Evolutionary conservation across 257 asterid genomes (phyloP).

Genomic region (Jacaranda copaia): DNA sequence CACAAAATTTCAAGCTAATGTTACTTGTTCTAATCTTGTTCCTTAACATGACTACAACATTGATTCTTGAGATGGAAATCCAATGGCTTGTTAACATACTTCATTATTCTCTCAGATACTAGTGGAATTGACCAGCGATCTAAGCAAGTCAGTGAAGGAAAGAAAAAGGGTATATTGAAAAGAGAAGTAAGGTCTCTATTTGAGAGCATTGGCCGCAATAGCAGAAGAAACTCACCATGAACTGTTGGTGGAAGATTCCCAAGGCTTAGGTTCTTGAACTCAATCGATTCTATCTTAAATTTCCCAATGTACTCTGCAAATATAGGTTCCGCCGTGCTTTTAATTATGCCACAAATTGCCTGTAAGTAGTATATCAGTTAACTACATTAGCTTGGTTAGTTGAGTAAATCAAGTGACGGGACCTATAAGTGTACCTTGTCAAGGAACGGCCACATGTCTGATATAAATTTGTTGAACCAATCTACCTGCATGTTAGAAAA

Average conservation of each 20-base stretch:
- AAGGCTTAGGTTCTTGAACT: conserved; percentile 67
- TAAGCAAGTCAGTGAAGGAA: no score
- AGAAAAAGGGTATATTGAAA: no score
- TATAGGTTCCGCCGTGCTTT: conserved; percentile 74
- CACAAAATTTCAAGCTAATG: no score
- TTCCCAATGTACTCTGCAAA: conserved; percentile 76
- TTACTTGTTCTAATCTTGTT: no score
- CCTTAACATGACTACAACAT: no score
- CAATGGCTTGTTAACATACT: no score
- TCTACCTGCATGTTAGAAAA: conserved; percentile 60
- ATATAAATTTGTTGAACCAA: conserved; percentile 77
- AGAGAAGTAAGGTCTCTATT: not conserved
- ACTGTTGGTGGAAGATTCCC: conserved; percentile 84
- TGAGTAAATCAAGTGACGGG: not conserved
- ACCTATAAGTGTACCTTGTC: conserved; percentile 63
- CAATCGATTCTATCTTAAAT: conserved; percentile 69
- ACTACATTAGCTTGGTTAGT: conserved; percentile 11
- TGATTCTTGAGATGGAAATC: no score
- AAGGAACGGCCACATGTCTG: conserved; percentile 83
- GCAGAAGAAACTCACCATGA: conserved; percentile 63
- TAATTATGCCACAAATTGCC: conserved; percentile 74
- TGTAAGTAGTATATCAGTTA: conserved; percentile 38
- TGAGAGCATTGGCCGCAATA: not conserved
- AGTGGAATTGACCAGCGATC: no score
- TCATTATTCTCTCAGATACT: no score